Percentiles rank a stretch among this genome's conserved stretches.
Conservation (phyloP, 331 rosid species). For the Malus hybrid region DNA sequence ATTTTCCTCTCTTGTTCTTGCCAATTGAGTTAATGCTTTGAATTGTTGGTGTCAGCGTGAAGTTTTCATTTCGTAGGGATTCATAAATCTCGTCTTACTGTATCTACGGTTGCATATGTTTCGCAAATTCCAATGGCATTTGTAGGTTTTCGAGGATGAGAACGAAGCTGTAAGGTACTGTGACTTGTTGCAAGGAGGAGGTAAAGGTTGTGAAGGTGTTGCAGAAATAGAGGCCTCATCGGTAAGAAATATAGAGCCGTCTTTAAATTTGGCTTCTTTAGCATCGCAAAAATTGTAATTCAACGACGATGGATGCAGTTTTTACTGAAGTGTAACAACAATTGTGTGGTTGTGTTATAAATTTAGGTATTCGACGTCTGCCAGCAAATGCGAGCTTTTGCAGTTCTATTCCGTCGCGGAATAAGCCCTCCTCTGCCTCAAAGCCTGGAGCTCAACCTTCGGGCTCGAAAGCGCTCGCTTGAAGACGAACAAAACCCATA, state of each 20-base stretch:
- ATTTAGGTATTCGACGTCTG: slow-evolving; percentile 81
- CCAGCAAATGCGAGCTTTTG: slow-evolving; percentile 85
- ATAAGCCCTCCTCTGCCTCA: slow-evolving; percentile 91
- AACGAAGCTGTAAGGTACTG: slow-evolving; percentile 80
- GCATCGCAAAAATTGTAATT: not conserved
- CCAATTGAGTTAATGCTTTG: not conserved
- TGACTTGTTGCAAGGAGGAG: slow-evolving; percentile 85
- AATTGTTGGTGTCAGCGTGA: not conserved
- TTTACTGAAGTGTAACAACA: not conserved
- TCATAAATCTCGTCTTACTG: not conserved
- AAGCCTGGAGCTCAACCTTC: slow-evolving; percentile 71
- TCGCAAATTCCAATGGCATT: slow-evolving; percentile 5
- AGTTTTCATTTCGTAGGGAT: not conserved
- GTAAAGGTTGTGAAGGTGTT: slow-evolving; percentile 85
- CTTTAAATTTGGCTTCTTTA: not conserved
- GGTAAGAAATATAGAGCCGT: slow-evolving; percentile 32
- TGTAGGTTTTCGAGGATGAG: slow-evolving; percentile 87
- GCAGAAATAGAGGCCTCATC: slow-evolving; percentile 96
- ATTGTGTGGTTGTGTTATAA: not conserved
- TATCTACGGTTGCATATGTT: not conserved
- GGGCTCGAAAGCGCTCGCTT: slow-evolving; percentile 78
- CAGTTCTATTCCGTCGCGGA: slow-evolving; percentile 92
- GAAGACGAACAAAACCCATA: slow-evolving; percentile 75
- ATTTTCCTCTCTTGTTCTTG: not conserved
- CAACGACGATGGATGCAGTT: not conserved